These are phyloP conservation scores for Lupinus albus DNA, from an alignment of 306 rosid genomes.

Conservation along the genomic window DNA sequence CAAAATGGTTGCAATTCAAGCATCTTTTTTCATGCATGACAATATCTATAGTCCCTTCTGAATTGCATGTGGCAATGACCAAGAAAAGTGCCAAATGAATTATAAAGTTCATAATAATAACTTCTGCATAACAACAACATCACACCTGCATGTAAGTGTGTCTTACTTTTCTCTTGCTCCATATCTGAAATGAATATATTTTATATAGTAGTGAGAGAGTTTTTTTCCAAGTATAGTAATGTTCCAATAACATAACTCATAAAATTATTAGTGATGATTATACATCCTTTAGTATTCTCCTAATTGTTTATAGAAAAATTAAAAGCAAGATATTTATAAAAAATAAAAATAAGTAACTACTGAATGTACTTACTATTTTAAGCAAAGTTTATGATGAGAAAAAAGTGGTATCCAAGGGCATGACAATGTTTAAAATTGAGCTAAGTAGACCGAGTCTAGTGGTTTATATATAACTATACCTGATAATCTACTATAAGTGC, in stretches of 20 bases:
- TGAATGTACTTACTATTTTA: no score
- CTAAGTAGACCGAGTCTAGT: background rate
- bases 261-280: no score
- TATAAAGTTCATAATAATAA: slow-evolving; percentile 39
- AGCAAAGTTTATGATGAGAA: background rate
- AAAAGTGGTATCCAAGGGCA: background rate
- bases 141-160: no score
- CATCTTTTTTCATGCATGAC: slow-evolving; percentile 50
- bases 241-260: no score
- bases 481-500: background rate
- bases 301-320: no score
- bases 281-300: no score
- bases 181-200: slow-evolving; percentile 22
- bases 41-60: slow-evolving; percentile 60
- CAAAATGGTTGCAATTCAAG: slow-evolving; percentile 50
- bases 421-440: slow-evolving; percentile 30
- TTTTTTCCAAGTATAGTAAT: no score
- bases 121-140: slow-evolving; percentile 28
- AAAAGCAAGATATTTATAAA: no score
- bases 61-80: slow-evolving; percentile 62
- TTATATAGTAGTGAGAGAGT: no score
- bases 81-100: slow-evolving; percentile 47
- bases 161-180: slow-evolving; percentile 27
- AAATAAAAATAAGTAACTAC: no score
- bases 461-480: slow-evolving; percentile 27